Evolutionary conservation across 345 rosid genomes (phyloP), one percentile per base, ranked within the genome.

Genomic region (Brassica cretica): DNA sequence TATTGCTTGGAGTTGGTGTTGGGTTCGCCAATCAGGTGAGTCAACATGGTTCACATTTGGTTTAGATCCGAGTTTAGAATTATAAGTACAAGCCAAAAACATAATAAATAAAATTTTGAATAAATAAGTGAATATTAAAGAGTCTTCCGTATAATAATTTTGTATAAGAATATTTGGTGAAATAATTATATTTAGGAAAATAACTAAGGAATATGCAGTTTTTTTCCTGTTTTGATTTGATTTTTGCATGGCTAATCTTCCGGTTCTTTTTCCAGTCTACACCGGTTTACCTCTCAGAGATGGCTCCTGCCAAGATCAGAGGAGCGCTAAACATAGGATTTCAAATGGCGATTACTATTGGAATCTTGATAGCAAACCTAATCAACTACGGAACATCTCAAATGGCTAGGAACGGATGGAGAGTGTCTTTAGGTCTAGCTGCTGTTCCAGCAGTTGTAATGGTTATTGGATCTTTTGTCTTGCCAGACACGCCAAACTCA

Each of bases 21-120:
- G 91, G 91, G 8, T 88, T 88, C 16, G 85, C 89, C 46, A 88
- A 86, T 73, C 91, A 85, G 85, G 89, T 85, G 37, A 66, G 19
- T 59, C 59, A 71, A 27, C 29, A 24, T 56, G 72, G 29, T 55
- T 62, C 61, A 19, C 3, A 19, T 21, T 14, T 60, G 64, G 11
- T 64, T 64, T 64, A 64, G 46, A 64, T 12, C 41, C 39, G 62
- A 37, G 44, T 37, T 37, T 37, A 37, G 10, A 37, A 37, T 37
- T 33, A 33, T 33, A 33, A 37, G 11, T 37, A 8, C 46, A 39
- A 39, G 14, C 10, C 12, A 39, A 41, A 11, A 10, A 41, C n/a
- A 41, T 41, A 41, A 11, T 12, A 46, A 46, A 46, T 12, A 46
- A 12, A 46, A 3, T 3, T 46, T 46, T 12, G 5, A 46, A 46